Evolutionary conservation across 2,329 filamentous ascomycete species (phyloP).

Genomic region (Colletotrichum sp.): DNA sequence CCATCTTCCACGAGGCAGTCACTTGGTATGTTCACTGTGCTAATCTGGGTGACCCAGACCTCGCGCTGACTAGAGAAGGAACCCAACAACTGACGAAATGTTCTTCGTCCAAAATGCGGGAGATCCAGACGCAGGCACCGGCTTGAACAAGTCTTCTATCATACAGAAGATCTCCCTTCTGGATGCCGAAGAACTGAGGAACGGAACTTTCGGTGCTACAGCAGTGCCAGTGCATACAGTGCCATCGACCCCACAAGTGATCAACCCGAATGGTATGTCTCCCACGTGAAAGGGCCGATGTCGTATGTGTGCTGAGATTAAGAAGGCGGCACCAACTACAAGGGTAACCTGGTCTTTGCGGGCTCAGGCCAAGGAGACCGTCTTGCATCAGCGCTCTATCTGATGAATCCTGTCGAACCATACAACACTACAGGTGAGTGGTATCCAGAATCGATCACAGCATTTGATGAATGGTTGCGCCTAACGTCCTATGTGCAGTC

Average conservation of each 20-base stretch:
- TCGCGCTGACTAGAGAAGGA: slow-evolving; percentile 17
- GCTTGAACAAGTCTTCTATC: slow-evolving; percentile 54
- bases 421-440: slow-evolving; percentile 54
- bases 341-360: slow-evolving; percentile 52
- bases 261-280: slow-evolving; percentile 54
- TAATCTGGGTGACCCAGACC: too few relatives aligned
- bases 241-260: slow-evolving; percentile 44
- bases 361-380: slow-evolving; percentile 54
- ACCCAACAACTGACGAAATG: slow-evolving; percentile 52
- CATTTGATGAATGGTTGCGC: fast-evolving
- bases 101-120: slow-evolving; percentile 62
- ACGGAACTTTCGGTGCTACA: slow-evolving; percentile 39
- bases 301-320: not conserved
- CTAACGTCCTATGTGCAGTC: slow-evolving; percentile 29
- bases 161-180: slow-evolving; percentile 54
- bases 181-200: slow-evolving; percentile 44
- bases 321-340: slow-evolving; percentile 55
- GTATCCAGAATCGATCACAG: not conserved
- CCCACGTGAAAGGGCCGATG: not conserved
- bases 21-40: slow-evolving; percentile 40
- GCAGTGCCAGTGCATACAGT: slow-evolving; percentile 48
- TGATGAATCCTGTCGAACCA: slow-evolving; percentile 49
- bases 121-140: slow-evolving; percentile 49
- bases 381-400: slow-evolving; percentile 40
- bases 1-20: slow-evolving; percentile 61